Evolutionary conservation across 306 rosid genomes (phyloP).

Genomic region (Casuarina equisetifolia): DNA sequence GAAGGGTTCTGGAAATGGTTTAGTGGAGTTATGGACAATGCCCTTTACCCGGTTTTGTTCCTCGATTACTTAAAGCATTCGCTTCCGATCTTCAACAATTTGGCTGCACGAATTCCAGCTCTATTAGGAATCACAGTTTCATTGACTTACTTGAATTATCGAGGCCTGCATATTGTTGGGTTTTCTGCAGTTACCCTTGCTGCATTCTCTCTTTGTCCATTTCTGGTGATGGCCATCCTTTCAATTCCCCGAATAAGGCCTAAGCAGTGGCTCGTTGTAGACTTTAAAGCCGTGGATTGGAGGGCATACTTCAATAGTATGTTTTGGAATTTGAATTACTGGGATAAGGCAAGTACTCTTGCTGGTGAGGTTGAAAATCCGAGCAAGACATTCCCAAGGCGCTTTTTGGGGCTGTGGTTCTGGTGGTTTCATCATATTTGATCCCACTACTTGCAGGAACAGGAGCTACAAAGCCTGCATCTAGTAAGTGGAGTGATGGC

Average conservation of each 20-base stretch:
- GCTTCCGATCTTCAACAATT: constrained; percentile 50
- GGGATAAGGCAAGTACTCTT: constrained; percentile 96
- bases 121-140: constrained; percentile 58
- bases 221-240: constrained; percentile 56
- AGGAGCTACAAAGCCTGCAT: constrained; percentile 57
- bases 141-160: constrained; percentile 72
- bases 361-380: constrained; percentile 92
- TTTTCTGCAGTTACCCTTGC: constrained; percentile 78
- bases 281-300: constrained; percentile 61
- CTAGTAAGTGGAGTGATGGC: constrained; percentile 80
- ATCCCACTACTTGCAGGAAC: constrained; percentile 91
- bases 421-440: constrained; percentile 79
- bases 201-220: constrained; percentile 70
- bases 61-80: constrained; percentile 86
- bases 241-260: constrained; percentile 67
- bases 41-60: constrained; percentile 84
- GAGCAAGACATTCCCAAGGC: constrained; percentile 70
- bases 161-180: constrained; percentile 88
- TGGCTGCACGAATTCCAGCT: constrained; percentile 67
- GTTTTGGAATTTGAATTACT: constrained; percentile 93
- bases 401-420: constrained; percentile 68
- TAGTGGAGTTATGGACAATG: constrained; percentile 94
- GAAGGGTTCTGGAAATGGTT: constrained; percentile 95
- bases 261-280: constrained; percentile 53
- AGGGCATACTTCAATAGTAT: constrained; percentile 72